Evolutionary conservation across 1,139 yeast species (phyloP), one percentile per base, ranked within the genome.

Genomic region (Zygosaccharomyces pseudobailii): DNA sequence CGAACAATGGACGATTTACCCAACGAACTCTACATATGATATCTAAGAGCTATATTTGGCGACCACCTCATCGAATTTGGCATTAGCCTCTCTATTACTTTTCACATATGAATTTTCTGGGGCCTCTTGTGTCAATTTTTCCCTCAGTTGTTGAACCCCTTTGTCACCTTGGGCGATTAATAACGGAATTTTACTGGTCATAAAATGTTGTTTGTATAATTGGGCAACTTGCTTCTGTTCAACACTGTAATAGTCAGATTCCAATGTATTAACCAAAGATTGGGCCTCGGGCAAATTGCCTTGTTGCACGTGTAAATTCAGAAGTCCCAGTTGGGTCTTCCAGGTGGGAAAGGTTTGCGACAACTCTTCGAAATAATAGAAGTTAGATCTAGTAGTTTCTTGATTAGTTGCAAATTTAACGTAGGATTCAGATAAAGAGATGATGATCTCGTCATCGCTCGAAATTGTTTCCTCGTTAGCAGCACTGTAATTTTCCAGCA

Each of bases 161-260:
- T 67, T 69, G 8, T 66, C 71, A 13, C 78, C 79, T 54, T 74
- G 68, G 56, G 79, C 68, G 48, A 76, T 72, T 50, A 76, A 74
- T 47, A 73, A 73, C 1, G 83, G 71, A 48, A 82, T 75, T 61
- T 75, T 71, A 62, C 76, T 76, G 45, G 83, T 81, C 43, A 80
- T 57, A 40, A 77, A 70, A 59, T 78, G 77, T 19, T 73, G 74
- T 36, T 57, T 55, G 51, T 66, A 62, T 10, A 46, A 50, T 42
- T 40, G 51, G 9, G 65, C 63, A 17, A 47, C 49, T 13, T 54
- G 59, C 38, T 49, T 55, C 51, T 50, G 63, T 36, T 59, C 59
- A n/a, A 50, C 58, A 5, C 47, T 47, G 48, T 61, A 57, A 44
- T 56, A 54, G 40, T 65, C 67, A 20, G 62, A 55, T 42, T 65